A percentile compares a stretch with the other conserved stretches of the same genome.
phyloP scores from a whole-genome alignment of 164 flowering plant genomes.

The Amborella trichopoda region DNA sequence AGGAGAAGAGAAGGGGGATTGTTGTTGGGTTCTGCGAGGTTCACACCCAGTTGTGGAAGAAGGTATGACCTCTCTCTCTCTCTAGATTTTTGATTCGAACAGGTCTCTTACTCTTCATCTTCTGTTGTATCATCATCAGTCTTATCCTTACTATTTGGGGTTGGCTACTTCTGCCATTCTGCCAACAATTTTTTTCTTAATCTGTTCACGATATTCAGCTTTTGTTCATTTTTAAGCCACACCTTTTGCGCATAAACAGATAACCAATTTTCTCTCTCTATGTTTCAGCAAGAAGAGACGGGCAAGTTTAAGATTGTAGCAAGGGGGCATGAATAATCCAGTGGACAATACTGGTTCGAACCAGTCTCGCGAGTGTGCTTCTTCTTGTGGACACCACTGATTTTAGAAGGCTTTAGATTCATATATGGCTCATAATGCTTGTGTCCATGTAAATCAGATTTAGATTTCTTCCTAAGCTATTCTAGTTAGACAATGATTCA shows the following conservation, averaged over 20 bases:
- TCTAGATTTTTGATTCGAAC: background rate
- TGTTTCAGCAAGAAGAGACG: slow-evolving; percentile 68
- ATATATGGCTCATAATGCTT: no score
- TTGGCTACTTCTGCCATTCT: background rate
- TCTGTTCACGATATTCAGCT: background rate
- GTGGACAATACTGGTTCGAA: no score
- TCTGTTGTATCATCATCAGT: no score
- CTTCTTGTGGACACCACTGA: no score
- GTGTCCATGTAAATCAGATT: no score
- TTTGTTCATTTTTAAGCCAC: no score
- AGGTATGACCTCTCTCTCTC: slow-evolving; percentile 25
- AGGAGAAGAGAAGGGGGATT: slow-evolving; percentile 40
- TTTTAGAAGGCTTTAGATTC: no score
- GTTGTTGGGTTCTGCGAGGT: slow-evolving; percentile 77
- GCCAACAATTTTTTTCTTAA: background rate
- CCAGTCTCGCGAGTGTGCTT: no score
- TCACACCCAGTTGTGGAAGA: slow-evolving; percentile 70
- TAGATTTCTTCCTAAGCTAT: no score
- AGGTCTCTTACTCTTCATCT: background rate
- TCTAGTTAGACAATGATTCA: no score
- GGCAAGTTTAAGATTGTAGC: slow-evolving; percentile 94
- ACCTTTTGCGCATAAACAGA: no score
- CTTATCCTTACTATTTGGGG: no score
- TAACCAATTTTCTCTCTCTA: background rate
- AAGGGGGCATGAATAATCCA: slow-evolving; percentile 18